These are phyloP conservation scores for Aureoboletus auriporus DNA, from an alignment of 768 basidiomycete species.

Conservation along the genomic window DNA sequence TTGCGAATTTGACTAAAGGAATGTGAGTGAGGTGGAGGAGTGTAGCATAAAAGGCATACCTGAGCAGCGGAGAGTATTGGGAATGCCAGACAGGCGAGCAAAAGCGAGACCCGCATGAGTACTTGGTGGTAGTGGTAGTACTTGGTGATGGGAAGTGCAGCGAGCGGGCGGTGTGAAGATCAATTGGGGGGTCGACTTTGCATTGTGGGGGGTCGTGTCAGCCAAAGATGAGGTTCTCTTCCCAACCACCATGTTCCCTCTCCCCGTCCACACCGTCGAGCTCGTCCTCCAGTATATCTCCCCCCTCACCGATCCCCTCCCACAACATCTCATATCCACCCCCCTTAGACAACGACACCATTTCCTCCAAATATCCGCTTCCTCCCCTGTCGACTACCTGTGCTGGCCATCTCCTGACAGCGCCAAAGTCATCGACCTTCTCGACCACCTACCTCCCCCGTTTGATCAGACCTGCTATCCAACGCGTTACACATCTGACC, in stretches of 20 bases:
- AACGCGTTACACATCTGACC: slow-evolving; percentile 42
- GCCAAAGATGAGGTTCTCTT: not conserved
- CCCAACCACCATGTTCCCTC: slow-evolving; percentile 29
- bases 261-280: slow-evolving; percentile 37
- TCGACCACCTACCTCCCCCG: slow-evolving; percentile 35
- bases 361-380: slow-evolving; percentile 53
- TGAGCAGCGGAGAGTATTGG: slow-evolving; percentile 28
- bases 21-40: not conserved
- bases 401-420: slow-evolving; percentile 55
- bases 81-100: slow-evolving; percentile 30
- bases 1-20: slow-evolving; percentile 36
- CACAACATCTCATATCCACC: slow-evolving; percentile 56
- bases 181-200: slow-evolving; percentile 6
- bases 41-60: slow-evolving; percentile 17
- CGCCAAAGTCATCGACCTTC: slow-evolving; percentile 37
- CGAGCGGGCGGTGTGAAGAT: slow-evolving; percentile 3
- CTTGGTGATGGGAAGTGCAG: not conserved
- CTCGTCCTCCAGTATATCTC: slow-evolving; percentile 56
- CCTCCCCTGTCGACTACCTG: slow-evolving; percentile 53
- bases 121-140: slow-evolving; percentile 1
- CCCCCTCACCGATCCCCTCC: slow-evolving; percentile 48
- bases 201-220: slow-evolving; percentile 4
- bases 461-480: slow-evolving; percentile 29
- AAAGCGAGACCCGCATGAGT: slow-evolving; percentile 27
- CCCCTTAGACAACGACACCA: slow-evolving; percentile 61